Conservation (phyloP, 1,284 basidiomycete genomes). For the Wallemia mellicola region DNA sequence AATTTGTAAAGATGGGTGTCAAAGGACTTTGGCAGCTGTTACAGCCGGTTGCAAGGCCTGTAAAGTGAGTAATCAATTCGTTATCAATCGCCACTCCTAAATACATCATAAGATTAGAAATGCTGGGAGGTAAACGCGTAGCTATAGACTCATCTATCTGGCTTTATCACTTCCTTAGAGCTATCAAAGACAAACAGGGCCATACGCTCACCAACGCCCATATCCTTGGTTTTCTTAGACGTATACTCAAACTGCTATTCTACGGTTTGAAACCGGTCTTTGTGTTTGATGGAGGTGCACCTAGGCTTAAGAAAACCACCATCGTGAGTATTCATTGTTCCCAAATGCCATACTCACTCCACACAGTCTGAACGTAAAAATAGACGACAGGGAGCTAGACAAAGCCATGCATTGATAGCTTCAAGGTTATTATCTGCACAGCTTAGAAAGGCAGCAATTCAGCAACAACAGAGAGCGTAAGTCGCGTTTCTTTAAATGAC, state of each 20-base stretch:
- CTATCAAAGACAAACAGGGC: slow-evolving; percentile 93
- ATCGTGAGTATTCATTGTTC: slow-evolving; percentile 28
- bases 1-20: slow-evolving; percentile 46
- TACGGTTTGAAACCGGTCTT: slow-evolving; percentile 93
- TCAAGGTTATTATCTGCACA: slow-evolving; percentile 81
- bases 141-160: slow-evolving; percentile 98
- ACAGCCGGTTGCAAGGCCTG: slow-evolving; percentile 57
- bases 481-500: slow-evolving; percentile 35
- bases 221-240: slow-evolving; percentile 67
- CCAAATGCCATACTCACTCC: neutral
- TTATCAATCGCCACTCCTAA: neutral
- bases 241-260: slow-evolving; percentile 81
- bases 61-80: slow-evolving; percentile 27
- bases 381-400: slow-evolving; percentile 59
- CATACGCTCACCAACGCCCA: slow-evolving; percentile 73
- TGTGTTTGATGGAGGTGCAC: slow-evolving; percentile 86
- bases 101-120: slow-evolving; percentile 35
- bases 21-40: slow-evolving; percentile 83
- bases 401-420: slow-evolving; percentile 52
- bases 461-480: slow-evolving; percentile 25
- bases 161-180: slow-evolving; percentile 96
- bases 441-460: slow-evolving; percentile 63
- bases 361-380: slow-evolving; percentile 53
- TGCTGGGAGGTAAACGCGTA: slow-evolving; percentile 60
- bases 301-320: slow-evolving; percentile 53